These are phyloP conservation scores for Hypoxylon sp. DNA, from an alignment of 2,329 filamentous ascomycete genomes.

Conservation along the genomic window DNA sequence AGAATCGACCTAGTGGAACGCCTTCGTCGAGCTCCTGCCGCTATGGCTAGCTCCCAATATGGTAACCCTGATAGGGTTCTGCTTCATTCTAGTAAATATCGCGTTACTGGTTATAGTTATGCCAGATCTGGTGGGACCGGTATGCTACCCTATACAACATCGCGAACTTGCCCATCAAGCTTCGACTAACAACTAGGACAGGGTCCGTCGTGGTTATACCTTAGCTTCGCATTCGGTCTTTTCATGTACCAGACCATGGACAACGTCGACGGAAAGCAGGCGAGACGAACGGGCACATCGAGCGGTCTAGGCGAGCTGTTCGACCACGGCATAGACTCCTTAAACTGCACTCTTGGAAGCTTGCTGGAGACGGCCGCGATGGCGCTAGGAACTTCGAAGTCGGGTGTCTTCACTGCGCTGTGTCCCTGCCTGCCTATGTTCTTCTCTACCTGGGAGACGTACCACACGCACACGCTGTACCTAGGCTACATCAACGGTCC, in stretches of 20 bases:
- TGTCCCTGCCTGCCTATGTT: constrained; percentile 97
- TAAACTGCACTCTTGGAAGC: constrained; percentile 96
- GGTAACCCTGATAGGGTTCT: constrained; percentile 95
- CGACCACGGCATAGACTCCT: constrained; percentile 97
- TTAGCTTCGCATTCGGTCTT: constrained; percentile 93
- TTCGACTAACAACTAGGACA: constrained; percentile 56
- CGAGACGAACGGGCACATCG: constrained; percentile 92
- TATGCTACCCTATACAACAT: constrained; percentile 62
- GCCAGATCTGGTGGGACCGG: constrained; percentile 91
- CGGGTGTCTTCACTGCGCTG: constrained; percentile 91
- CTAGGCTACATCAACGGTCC: constrained; percentile 97
- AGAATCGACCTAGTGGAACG: constrained; percentile 84
- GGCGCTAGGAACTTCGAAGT: constrained; percentile 86
- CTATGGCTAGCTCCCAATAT: constrained; percentile 98
- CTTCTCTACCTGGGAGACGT: constrained; percentile 99
- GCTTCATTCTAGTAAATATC: constrained; percentile 92
- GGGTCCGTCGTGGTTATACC: constrained; percentile 93
- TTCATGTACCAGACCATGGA: constrained; percentile 99
- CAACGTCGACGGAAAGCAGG: constrained; percentile 98
- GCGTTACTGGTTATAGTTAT: constrained; percentile 81
- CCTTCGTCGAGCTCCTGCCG: constrained; percentile 89
- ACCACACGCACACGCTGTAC: constrained; percentile 97
- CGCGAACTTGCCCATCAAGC: neutral
- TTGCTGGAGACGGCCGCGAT: constrained; percentile 93
- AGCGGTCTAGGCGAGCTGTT: constrained; percentile 96